Evolutionary conservation across 2,329 filamentous ascomycete genomes (phyloP).

Genomic region (Penicillium verrucosum): DNA sequence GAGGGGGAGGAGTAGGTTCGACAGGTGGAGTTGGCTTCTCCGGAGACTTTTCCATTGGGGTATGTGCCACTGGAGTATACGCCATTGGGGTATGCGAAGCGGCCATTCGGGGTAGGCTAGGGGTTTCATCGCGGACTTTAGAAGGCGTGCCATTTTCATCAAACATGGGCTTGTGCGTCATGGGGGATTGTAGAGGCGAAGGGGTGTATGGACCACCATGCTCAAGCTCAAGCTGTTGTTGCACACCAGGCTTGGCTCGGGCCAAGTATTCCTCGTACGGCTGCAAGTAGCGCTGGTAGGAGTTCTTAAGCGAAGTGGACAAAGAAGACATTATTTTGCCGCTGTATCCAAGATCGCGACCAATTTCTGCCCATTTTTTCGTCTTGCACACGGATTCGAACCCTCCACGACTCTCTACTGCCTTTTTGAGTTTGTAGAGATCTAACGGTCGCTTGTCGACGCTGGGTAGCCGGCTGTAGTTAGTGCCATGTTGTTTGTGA

Average conservation of each 20-base stretch:
- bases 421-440: slow-evolving; percentile 93
- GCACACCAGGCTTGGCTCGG: slow-evolving; percentile 89
- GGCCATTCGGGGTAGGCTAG: slow-evolving; percentile 58
- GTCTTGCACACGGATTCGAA: slow-evolving; percentile 96
- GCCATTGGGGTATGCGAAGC: slow-evolving; percentile 53
- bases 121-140: slow-evolving; percentile 60
- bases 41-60: slow-evolving; percentile 41
- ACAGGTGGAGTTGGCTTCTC: slow-evolving; percentile 36
- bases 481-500: slow-evolving; percentile 93
- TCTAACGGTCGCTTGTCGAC: slow-evolving; percentile 97
- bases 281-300: slow-evolving; percentile 93
- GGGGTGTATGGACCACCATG: slow-evolving; percentile 87
- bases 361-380: slow-evolving; percentile 99
- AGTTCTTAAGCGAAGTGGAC: slow-evolving; percentile 96
- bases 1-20: slow-evolving; percentile 38
- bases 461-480: slow-evolving; percentile 88
- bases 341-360: slow-evolving; percentile 91
- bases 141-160: slow-evolving; percentile 46
- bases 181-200: slow-evolving; percentile 69
- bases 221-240: slow-evolving; percentile 89
- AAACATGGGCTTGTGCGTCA: slow-evolving; percentile 51
- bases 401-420: slow-evolving; percentile 87
- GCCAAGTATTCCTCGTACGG: slow-evolving; percentile 95
- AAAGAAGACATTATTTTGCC: slow-evolving; percentile 99
- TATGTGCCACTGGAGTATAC: slow-evolving; percentile 36